phyloP scores from a whole-genome alignment of 345 rosid genomes.

The Syzygium aromaticum region DNA sequence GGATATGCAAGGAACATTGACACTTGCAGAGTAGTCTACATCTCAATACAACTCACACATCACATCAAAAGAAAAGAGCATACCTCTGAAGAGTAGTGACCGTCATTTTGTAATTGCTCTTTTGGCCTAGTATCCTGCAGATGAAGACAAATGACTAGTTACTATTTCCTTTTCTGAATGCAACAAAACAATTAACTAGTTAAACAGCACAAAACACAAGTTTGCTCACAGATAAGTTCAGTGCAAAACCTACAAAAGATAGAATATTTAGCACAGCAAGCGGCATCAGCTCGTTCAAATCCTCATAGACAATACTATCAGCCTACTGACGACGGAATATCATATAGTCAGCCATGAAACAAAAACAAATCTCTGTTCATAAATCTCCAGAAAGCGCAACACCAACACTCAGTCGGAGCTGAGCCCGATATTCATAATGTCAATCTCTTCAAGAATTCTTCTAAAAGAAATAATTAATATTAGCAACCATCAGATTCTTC shows the following conservation, averaged over 20 bases:
- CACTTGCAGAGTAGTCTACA: not conserved
- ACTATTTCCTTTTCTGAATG: not conserved
- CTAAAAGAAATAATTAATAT: not conserved
- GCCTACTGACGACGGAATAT: not conserved
- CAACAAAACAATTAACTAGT: not conserved
- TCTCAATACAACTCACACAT: not conserved
- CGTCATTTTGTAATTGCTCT: slow-evolving; percentile 43
- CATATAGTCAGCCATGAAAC: not conserved
- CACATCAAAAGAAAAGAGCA: slow-evolving; percentile 1
- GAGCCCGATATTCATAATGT: not conserved
- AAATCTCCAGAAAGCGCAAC: not conserved
- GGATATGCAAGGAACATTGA: not conserved
- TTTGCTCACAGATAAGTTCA: not conserved
- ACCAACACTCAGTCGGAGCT: not conserved
- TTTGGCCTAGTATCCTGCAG: slow-evolving; percentile 51
- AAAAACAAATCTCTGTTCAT: not conserved
- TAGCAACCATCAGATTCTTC: not conserved
- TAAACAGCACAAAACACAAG: not conserved
- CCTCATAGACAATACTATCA: not conserved
- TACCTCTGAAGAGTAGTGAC: slow-evolving; percentile 47
- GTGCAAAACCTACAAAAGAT: not conserved
- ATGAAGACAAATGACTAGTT: not conserved
- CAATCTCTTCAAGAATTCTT: not conserved
- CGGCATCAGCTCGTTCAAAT: not conserved
- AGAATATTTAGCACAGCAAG: not conserved